Evolutionary conservation across 1,284 basidiomycete species (phyloP).

Genomic region (Fistulina hepatica): DNA sequence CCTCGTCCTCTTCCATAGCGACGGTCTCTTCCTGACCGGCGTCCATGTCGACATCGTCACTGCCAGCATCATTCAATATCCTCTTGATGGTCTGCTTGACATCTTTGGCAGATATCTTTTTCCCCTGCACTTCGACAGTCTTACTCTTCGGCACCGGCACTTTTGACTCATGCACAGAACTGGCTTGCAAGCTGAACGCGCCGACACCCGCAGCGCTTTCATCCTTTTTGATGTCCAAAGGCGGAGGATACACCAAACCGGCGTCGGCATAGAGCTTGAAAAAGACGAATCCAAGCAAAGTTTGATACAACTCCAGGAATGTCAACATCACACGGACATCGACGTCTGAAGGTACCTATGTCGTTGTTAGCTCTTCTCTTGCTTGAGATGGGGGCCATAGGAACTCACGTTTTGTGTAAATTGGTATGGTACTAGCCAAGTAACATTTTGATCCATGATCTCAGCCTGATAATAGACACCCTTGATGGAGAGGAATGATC

Average conservation of each 20-base stretch:
- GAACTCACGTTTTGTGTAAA: slow-evolving; percentile 85
- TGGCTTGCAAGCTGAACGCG: slow-evolving; percentile 74
- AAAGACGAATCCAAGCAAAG: slow-evolving; percentile 88
- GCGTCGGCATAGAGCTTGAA: slow-evolving; percentile 97
- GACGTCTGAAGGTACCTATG: slow-evolving; percentile 87
- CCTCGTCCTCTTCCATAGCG: slow-evolving; percentile 44
- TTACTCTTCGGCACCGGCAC: slow-evolving; percentile 27
- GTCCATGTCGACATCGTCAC: slow-evolving; percentile 28
- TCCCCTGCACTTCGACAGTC: slow-evolving; percentile 41
- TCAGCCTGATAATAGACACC: slow-evolving; percentile 98
- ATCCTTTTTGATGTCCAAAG: slow-evolving; percentile 77
- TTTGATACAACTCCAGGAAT: slow-evolving; percentile 98
- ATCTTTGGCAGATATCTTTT: slow-evolving; percentile 54
- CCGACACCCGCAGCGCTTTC: slow-evolving; percentile 85
- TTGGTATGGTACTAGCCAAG: slow-evolving; percentile 97
- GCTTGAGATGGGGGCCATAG: not conserved
- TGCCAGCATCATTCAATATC: slow-evolving; percentile 31
- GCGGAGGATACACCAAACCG: slow-evolving; percentile 91
- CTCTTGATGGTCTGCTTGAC: slow-evolving; percentile 66
- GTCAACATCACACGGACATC: slow-evolving; percentile 98
- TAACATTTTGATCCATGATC: slow-evolving; percentile 84
- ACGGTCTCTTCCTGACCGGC: slow-evolving; percentile 26
- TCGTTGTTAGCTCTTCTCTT: slow-evolving; percentile 9
- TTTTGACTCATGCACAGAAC: no score
- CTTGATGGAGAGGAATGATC: slow-evolving; percentile 96